These are phyloP conservation scores for Populus nigra DNA, from an alignment of 345 rosid species.

Conservation along the genomic window DNA sequence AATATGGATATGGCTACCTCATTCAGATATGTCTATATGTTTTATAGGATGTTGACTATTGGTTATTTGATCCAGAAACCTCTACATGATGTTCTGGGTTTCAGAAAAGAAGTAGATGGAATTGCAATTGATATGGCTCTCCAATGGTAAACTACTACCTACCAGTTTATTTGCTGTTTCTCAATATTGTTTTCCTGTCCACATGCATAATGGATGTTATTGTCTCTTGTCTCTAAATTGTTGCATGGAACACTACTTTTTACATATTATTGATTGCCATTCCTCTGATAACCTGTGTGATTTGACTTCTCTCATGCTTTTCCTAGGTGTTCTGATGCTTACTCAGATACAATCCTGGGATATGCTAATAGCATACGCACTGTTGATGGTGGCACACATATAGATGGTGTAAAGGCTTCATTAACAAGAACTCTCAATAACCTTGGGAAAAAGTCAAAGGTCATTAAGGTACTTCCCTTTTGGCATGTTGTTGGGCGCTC, in stretches of 20 bases:
- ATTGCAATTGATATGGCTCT: conserved; percentile 71
- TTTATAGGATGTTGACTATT: conserved; percentile 22
- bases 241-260: not conserved
- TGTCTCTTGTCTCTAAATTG: not conserved
- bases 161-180: conserved; percentile 6
- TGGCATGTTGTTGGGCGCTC: not conserved
- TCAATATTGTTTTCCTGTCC: conserved; percentile 2
- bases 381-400: conserved; percentile 96
- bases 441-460: conserved; percentile 83
- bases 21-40: not conserved
- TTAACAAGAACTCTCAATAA: conserved; percentile 83
- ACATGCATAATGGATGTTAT: not conserved
- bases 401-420: conserved; percentile 88
- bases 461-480: conserved; percentile 59
- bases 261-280: not conserved
- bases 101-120: conserved; percentile 66
- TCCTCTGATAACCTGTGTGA: conserved; percentile 7
- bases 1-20: not conserved
- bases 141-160: conserved; percentile 66
- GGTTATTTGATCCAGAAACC: conserved; percentile 57
- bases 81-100: conserved; percentile 81
- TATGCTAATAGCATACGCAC: conserved; percentile 97
- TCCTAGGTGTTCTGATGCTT: conserved; percentile 92
- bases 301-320: conserved; percentile 21
- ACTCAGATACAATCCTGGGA: conserved; percentile 92